Evolutionary conservation across 2,329 filamentous ascomycete species (phyloP).

Genomic region (Thielaviopsis cerberus): DNA sequence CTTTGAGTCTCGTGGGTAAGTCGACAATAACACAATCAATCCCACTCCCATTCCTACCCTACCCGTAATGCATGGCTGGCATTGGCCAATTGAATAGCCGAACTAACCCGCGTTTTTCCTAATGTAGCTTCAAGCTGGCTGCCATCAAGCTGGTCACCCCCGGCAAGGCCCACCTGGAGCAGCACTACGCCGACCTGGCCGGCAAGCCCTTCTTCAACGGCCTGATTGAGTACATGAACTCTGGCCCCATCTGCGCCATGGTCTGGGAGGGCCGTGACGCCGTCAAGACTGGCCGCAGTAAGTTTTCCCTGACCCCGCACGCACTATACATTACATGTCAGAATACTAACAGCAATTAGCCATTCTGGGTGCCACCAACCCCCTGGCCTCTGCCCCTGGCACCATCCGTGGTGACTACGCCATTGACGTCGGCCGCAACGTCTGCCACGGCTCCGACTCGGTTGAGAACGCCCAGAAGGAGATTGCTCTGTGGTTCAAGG

Average conservation of each 20-base stretch:
- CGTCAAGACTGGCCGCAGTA: slow-evolving; percentile 91
- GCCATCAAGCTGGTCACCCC: slow-evolving; percentile 91
- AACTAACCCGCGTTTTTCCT: neutral
- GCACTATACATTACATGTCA: neutral
- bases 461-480: slow-evolving; percentile 99
- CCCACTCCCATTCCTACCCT: neutral
- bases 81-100: neutral
- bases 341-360: slow-evolving; percentile 24
- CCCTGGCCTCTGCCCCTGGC: slow-evolving; percentile 77
- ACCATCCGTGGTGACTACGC: slow-evolving; percentile 94
- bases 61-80: neutral
- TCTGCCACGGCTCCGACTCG: slow-evolving; percentile 97
- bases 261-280: slow-evolving; percentile 98
- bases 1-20: slow-evolving; percentile 89
- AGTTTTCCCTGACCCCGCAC: slow-evolving; percentile 19
- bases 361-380: slow-evolving; percentile 98
- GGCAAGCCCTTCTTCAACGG: slow-evolving; percentile 94
- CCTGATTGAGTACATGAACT: slow-evolving; percentile 90
- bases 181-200: slow-evolving; percentile 86
- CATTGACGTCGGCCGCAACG: slow-evolving; percentile 75
- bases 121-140: slow-evolving; percentile 76
- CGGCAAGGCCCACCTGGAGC: slow-evolving; percentile 87
- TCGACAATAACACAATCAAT: slow-evolving; percentile 13
- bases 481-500: slow-evolving; percentile 95
- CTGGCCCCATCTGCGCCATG: slow-evolving; percentile 95